Evolutionary conservation across 805 yeast genomes (phyloP).

Genomic region (Saccharomycopsis fodiens): DNA sequence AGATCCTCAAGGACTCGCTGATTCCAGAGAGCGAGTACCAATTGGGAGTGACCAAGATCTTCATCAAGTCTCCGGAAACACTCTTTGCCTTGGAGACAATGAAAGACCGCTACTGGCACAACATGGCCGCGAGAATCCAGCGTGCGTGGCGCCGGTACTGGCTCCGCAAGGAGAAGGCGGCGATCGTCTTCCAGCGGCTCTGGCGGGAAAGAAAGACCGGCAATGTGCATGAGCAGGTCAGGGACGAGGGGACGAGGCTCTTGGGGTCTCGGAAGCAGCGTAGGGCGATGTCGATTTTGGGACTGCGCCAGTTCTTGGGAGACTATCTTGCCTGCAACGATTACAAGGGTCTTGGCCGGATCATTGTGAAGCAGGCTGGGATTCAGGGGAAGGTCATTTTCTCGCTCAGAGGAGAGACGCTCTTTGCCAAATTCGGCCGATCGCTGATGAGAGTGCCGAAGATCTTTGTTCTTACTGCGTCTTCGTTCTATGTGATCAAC

Average conservation of each 20-base stretch:
- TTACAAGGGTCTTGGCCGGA: conserved; percentile 60
- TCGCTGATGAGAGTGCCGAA: conserved; percentile 76
- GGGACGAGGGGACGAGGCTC: conserved; percentile 74
- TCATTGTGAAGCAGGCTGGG: conserved; percentile 60
- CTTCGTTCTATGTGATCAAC: conserved; percentile 59
- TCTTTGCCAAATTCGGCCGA: conserved; percentile 85
- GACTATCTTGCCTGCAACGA: conserved; percentile 86
- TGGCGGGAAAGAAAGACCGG: conserved; percentile 80
- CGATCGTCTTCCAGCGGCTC: conserved; percentile 68
- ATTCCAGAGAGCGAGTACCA: conserved; percentile 82
- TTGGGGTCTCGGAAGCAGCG: conserved; percentile 78
- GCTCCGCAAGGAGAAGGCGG: conserved; percentile 79
- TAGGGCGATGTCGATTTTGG: conserved; percentile 78
- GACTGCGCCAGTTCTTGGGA: conserved; percentile 88
- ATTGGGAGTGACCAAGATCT: conserved; percentile 85
- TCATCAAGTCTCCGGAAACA: conserved; percentile 95
- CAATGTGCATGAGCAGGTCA: conserved; percentile 70
- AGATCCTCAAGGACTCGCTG: conserved; percentile 48
- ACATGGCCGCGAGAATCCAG: conserved; percentile 96
- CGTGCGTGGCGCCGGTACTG: conserved; percentile 89
- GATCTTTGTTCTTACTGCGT: conserved; percentile 59
- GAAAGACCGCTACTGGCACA: conserved; percentile 97
- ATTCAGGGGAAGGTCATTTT: conserved; percentile 66
- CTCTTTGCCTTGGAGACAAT: conserved; percentile 89
- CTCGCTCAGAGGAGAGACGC: conserved; percentile 73